A percentile compares a stretch with the other conserved stretches of the same genome.
Evolutionary conservation across 306 rosid genomes (phyloP).

Genomic region (Rosa multiflora): DNA sequence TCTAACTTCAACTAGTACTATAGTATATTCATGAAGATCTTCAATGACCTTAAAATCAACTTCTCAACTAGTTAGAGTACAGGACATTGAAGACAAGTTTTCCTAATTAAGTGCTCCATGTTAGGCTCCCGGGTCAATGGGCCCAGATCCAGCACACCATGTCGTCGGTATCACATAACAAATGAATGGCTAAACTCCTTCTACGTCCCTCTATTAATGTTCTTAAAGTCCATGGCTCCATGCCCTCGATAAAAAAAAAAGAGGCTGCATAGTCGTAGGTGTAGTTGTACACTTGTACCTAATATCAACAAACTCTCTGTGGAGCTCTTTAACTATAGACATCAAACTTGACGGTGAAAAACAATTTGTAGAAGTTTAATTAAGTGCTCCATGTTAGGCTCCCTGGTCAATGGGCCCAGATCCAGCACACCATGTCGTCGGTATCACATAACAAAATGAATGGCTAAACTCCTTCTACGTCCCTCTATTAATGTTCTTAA

Average conservation of each 20-base stretch:
- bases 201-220: background rate
- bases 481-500: background rate
- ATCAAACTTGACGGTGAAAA: background rate
- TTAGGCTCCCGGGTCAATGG: background rate
- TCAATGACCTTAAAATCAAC: background rate
- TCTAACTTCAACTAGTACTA: background rate
- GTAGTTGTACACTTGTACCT: background rate
- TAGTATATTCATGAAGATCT: background rate
- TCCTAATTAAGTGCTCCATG: constrained; percentile 2
- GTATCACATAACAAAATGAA: background rate
- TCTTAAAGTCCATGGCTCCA: background rate
- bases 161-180: constrained; percentile 10
- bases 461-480: background rate
- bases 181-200: background rate
- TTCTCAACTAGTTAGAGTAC: background rate
- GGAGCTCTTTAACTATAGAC: background rate
- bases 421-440: constrained; percentile 25
- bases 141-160: constrained; percentile 18
- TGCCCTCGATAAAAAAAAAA: too few species aligned
- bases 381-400: constrained; percentile 6
- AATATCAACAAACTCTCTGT: background rate
- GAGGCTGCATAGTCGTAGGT: background rate
- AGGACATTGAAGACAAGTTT: background rate
- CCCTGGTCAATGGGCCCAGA: constrained; percentile 1
- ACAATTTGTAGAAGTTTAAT: background rate